Evolutionary conservation across 768 basidiomycete species (phyloP), one percentile per base, ranked within the genome.

Genomic region (Leucogyrophana mollusca): DNA sequence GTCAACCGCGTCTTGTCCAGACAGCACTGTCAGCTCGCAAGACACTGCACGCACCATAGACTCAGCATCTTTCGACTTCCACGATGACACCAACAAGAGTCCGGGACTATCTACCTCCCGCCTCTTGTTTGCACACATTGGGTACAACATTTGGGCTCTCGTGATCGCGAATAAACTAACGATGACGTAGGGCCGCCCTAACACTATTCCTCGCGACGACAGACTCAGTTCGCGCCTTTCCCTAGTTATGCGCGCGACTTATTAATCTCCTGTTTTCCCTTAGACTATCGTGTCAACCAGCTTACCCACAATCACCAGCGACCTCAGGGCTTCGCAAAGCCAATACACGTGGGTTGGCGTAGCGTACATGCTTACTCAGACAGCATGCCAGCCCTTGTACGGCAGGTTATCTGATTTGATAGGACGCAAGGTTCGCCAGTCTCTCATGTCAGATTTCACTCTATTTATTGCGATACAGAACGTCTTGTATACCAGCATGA

Each of bases 271-370:
- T 9, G 43, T 57, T 36, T 49, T 41, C 22, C 16, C 36, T 17
- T 37, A 79, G 76, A 80, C 78, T 9, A 85, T 92, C 52, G 86
- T 93, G 25, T 92, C 90, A 27, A 93, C 90, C 14, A 82, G 80
- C 57, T 66, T 93, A 45, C 91, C 90, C 13, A 90, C 89, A 16
- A 92, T 93, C 50, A 73, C 83, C 13, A 79, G 76, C 48, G 78
- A 89, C 34, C 74, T 93, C 24, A 52, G 71, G 22, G 88, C 87
- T 14, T 78, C 84, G 24, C 76, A 82, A 46, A 76, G 70, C 43
- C 81, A 90, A 58, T 93, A 91, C 58, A 87, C 85, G 18, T 93
- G 90, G 90, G 86, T 93, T 40, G 86, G 83, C 14, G 85, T 90
- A 24, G 76, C 87, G 13, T 93, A 93, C 57, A 80, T 92, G 78